Evolutionary conservation across 129 eudicot genomes (phyloP), one percentile per base, ranked within the genome.

Genomic region (Arctium lappa): DNA sequence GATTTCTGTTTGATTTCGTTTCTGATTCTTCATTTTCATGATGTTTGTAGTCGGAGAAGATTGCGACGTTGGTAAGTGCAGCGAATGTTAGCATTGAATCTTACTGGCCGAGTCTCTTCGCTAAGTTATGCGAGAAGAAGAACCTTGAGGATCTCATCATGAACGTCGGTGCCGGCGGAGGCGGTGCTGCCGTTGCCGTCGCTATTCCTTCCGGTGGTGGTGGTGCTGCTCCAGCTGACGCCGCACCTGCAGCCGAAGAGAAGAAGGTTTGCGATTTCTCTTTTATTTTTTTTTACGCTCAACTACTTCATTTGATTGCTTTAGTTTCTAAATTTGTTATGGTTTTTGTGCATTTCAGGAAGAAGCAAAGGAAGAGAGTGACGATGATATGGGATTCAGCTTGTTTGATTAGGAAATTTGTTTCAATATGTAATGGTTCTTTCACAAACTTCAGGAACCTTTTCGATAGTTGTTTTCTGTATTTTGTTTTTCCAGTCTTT

Each of bases 91-190:
- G 27, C 10, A 86, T 92, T 10, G 97, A 92, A 34, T 89, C 97
- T 3, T 92, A 92, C 89, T 92, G 97, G 97, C 97, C 97, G 2
- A 81, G 93, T 75, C 87, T 92, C 16, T 90, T 92, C 72, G 89
- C 95, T 8, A 92, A 92, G 89, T 77, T 92, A 5, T 84, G 84
- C 4, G 94, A 92, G 83, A 91, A 89, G 89, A 91, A 85, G 88
- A 87, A 78, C 48, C 69, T 91, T 34, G 93, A 91, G 42, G 96
- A 91, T 68, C 88, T 89, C 1, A 46, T 91, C 69, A 76, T 82
- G 86, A 91, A 89, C 50, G 89, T 87, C 63, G 96, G 96, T 9
- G 79, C 93, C 31, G 93, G 96, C 36, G 86, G 88, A 0, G 96
- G 90, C 3, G 91, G 87, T 37, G 93, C 72, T 13, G 93, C 91